Evolutionary conservation across 805 yeast genomes (phyloP), one percentile per base, ranked within the genome.

Genomic region (Zygoascus ofunaensis): DNA sequence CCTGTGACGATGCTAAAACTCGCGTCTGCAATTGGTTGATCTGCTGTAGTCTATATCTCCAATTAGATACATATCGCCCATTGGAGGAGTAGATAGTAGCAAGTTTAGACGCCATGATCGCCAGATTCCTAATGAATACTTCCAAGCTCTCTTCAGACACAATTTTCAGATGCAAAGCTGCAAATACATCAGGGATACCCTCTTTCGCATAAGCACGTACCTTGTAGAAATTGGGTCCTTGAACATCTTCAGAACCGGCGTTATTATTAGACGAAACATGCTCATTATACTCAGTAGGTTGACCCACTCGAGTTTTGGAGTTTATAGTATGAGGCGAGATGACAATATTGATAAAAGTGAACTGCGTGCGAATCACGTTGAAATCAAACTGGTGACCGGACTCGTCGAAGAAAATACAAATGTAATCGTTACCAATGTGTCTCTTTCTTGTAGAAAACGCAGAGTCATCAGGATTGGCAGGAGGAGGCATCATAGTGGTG

Each of bases 341-440:
- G 32, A 85, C 94, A 49, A 87, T 76, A 52, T 81, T 83, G 58
- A 87, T 69, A 59, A 86, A 86, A 53, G 82, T 86, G 70, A 87
- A 87, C 62, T 87, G 95, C 10, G 87, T 76, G 59, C 74, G 73
- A 49, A 86, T 76, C 36, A 77, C 61, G 54, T 82, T 82, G 65
- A 84, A 82, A 48, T 80, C 76, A 62, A 83, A 84, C 3, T 77
- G 74, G 10, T 14, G 22, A 0, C 79, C 77, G 2, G 87, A 77
- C 54, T 87, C 95, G 55, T 87, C 85, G 66, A 79, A 87, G 58
- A 73, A 87, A 20, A 87, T 76, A 56, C 81, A 83, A 45, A 87
- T 92, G 59, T 77, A 80, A 57, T 86, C 75, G 63, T 87, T 87
- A 5, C 96, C 96, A 50, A 87, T 82, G 58, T 87, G 96, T 44